Percentiles rank a stretch among this genome's conserved stretches.
Evolutionary conservation across 306 rosid genomes (phyloP).

Genomic region (Oxytropis ochrocephala): DNA sequence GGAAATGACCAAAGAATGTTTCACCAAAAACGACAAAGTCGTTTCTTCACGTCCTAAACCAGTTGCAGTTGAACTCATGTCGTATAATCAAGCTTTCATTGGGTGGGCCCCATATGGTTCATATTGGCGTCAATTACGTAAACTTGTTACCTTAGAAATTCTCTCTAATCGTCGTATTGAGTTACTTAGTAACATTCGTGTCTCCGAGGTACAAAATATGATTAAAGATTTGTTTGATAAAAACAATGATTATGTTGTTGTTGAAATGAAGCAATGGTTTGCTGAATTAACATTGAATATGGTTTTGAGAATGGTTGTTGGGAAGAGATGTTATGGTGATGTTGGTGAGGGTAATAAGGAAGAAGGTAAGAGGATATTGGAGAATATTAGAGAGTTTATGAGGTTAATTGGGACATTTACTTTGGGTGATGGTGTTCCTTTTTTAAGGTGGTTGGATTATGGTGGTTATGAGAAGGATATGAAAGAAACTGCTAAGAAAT

Average conservation of each 20-base stretch:
- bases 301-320: constrained; percentile 13
- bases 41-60: constrained; percentile 11
- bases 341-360: background rate
- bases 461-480: constrained; percentile 31
- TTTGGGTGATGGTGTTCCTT: constrained; percentile 20
- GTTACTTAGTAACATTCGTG: constrained; percentile 1
- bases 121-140: constrained; percentile 34
- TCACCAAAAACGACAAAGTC: constrained; percentile 10
- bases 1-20: constrained; percentile 33
- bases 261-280: constrained; percentile 27
- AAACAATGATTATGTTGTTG: background rate
- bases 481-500: constrained; percentile 17
- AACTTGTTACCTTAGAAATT: background rate
- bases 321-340: constrained; percentile 22
- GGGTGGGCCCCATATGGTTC: constrained; percentile 25
- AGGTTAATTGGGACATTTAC: constrained; percentile 13
- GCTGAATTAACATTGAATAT: background rate
- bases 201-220: constrained; percentile 12
- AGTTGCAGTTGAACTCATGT: background rate
- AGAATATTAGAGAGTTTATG: constrained; percentile 8
- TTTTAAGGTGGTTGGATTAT: constrained; percentile 18
- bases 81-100: constrained; percentile 20
- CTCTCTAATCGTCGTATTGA: constrained; percentile 20
- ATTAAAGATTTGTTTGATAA: background rate
- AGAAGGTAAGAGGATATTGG: background rate